These are phyloP conservation scores for Alnus glutinosa DNA, from an alignment of 306 rosid genomes.

Conservation along the genomic window DNA sequence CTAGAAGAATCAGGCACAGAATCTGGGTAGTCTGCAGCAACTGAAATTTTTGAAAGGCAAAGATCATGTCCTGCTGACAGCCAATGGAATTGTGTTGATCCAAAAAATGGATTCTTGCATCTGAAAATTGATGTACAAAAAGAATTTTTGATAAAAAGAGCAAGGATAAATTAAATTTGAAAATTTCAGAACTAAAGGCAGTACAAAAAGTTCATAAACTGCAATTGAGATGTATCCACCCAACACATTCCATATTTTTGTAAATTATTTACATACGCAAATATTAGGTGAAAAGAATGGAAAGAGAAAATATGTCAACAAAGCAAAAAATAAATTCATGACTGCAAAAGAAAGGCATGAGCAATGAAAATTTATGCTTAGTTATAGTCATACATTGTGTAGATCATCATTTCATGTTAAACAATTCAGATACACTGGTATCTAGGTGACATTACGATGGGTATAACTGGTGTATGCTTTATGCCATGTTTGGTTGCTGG, in stretches of 20 bases:
- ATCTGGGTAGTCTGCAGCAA: constrained; percentile 92
- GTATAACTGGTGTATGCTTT: background rate
- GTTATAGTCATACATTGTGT: background rate
- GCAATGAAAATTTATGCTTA: background rate
- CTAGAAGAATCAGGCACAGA: constrained; percentile 81
- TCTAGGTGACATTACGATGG: background rate
- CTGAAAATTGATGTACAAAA: constrained; percentile 33
- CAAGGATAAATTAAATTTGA: background rate
- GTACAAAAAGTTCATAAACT: constrained; percentile 12
- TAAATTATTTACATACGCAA: constrained; percentile 18
- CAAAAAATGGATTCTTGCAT: constrained; percentile 59
- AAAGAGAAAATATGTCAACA: constrained; percentile 9
- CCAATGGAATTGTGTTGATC: constrained; percentile 63
- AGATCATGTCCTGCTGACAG: constrained; percentile 57
- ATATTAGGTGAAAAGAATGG: constrained; percentile 21
- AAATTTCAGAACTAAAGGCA: constrained; percentile 3
- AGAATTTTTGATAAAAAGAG: constrained; percentile 28
- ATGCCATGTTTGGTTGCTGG: constrained; percentile 3
- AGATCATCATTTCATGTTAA: background rate
- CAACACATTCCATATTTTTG: constrained; percentile 8
- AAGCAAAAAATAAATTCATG: background rate
- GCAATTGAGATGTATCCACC: constrained; percentile 1
- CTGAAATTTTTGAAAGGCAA: constrained; percentile 74
- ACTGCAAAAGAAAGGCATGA: background rate
- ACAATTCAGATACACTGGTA: background rate